Evolutionary conservation across 176 grass and related monocot species (phyloP), one percentile per base, ranked within the genome.

Genomic region (Canna indica): DNA sequence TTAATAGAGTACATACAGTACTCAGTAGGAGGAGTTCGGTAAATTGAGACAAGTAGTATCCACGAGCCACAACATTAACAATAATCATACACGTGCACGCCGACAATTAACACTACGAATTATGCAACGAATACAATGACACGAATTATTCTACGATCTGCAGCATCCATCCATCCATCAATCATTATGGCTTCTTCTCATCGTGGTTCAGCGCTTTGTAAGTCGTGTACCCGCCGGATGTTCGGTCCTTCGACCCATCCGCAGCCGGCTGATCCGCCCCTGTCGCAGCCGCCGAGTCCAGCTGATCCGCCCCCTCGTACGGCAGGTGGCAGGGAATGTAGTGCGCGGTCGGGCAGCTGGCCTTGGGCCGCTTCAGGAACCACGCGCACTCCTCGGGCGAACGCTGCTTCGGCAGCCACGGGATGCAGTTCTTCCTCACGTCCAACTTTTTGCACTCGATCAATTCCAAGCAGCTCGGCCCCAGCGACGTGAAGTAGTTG

Each of bases 401-500:
- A 24, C 92, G 64, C 81, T 96, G 92, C 75, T 85, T 39, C 35
- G 92, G 92, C 29, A 80, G 38, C 15, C 64, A 59, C 0, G 72
- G 88, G 45, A 96, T 85, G 79, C 92, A 96, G 67, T 96, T 96
- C 47, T 82, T 74, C 7, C 59, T 85, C 77, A 96, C 85, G 78
- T 87, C 82, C 81, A 96, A 67, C 66, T 61, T 73, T 6, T 79
- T 77, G 1, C 62, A 3, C 70, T 79, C 72, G 75, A 96, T 22
- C 12, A 96, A 57, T 7, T 17, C 59, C 78, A 73, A 80, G 88
- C 92, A 96, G 79, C 76, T 84, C 0, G 70, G 39, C 0, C 83
- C 92, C 4, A 96, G 34, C 26, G 83, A 84, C 27, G 88, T 88
- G 73, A 96, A 89, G 85, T 87, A 96, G 85, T 96, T 96, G 68